Base-by-base conservation (phyloP, 306 rosid genomes). In the Delonix regia region DNA sequence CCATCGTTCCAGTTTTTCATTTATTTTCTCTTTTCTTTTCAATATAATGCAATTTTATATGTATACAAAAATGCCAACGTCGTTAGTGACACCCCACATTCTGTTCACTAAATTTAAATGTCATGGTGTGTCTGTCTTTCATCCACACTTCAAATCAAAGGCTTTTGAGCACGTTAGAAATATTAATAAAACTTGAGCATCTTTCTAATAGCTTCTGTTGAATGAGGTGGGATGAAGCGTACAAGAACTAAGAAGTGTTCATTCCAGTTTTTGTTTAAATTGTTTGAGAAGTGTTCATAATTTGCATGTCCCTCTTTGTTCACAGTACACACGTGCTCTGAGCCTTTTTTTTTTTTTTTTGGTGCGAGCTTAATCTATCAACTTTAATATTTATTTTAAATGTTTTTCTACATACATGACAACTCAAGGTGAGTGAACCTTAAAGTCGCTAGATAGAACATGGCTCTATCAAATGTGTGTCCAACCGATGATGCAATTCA, bases 401-500 rank as follows among this genome's bases (percentile, higher is more conserved):
- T 10, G 18, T 76, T 39, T 56, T 72, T 49, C 77, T 56, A 4
- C 49, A 11, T 18, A 42, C 60, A 61, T 61, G 76, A 52, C 70
- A 80, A 61, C 48, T 61, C 36, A 45, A 41, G 16, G 76, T 80
- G 14, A 33, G 45, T 45, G 47, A 34, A 25, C 59, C 33, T 36
- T 24, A 67, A 5, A 71, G 42, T 70, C 41, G 34, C 39, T 27
- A 11, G 13, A 73, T 34, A 75, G 57, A 69, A 64, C 78, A 93
- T 87, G 97, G 85, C 49, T 80, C 68, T 69, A 15, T 56, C 72
- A 7, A 90, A 83, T 21, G 82, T 83, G 56, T 91, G 97, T 81
- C 87, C 87, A 12, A 83, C 94, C 0, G 94, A 94, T 80, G 96
- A 94, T 45, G 96, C 96, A 33, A 6, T 94, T 69, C 80, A 72